Conservation (phyloP, 2,329 filamentous ascomycete genomes). For the Phyllosticta ampelicida region DNA sequence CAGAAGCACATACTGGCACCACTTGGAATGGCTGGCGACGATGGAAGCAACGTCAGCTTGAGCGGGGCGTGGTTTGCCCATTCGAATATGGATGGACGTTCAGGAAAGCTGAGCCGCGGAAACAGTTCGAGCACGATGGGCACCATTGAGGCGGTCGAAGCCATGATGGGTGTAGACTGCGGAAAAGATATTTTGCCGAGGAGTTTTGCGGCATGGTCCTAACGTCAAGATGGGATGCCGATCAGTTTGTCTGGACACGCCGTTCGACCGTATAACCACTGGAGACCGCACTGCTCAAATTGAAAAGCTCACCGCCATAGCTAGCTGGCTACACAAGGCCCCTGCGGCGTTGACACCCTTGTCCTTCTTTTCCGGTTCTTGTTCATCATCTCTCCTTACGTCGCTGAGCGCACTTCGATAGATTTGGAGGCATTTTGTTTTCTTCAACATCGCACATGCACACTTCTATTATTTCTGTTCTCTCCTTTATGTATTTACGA, state of each 20-base stretch:
- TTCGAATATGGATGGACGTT: not conserved
- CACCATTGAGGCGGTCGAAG: not conserved
- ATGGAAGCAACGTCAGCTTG: not conserved
- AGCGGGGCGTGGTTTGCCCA: not conserved
- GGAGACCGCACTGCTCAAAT: not conserved
- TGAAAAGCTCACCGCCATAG: not conserved
- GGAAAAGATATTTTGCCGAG: not conserved
- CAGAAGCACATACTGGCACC: not conserved
- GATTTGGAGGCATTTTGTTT: not conserved
- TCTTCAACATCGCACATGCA: not conserved
- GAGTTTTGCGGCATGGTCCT: not conserved
- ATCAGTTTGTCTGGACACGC: too few relatives aligned
- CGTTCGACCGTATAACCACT: not conserved
- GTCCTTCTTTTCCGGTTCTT: not conserved
- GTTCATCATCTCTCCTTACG: not conserved
- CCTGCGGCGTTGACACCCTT: not conserved
- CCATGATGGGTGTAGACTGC: not conserved
- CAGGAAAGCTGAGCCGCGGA: not conserved
- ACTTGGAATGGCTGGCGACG: not conserved
- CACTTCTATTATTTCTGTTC: not conserved
- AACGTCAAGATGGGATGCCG: too few relatives aligned
- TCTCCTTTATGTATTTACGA: not conserved
- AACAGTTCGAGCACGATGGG: not conserved
- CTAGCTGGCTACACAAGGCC: not conserved
- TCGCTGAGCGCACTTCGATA: not conserved